Evolutionary conservation across 192 early-diverging fungal species (phyloP).

Genomic region (Coemansia sp.): DNA sequence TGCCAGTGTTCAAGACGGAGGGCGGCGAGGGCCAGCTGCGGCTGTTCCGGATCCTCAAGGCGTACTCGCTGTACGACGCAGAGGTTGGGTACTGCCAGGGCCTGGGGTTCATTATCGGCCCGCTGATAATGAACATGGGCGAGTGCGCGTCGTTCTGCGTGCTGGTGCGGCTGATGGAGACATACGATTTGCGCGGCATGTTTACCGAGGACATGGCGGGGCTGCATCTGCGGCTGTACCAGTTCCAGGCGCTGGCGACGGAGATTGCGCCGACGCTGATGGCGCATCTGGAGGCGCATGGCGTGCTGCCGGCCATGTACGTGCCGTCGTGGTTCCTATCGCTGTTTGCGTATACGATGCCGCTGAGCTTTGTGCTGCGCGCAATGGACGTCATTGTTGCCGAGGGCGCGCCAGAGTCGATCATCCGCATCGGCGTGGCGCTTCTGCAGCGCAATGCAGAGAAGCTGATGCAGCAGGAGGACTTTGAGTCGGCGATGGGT

Average conservation of each 20-base stretch:
- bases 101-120: slow-evolving; percentile 91
- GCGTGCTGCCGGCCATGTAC: slow-evolving; percentile 84
- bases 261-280: slow-evolving; percentile 75
- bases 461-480: slow-evolving; percentile 65
- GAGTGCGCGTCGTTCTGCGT: slow-evolving; percentile 94
- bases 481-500: slow-evolving; percentile 81
- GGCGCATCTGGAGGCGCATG: slow-evolving; percentile 73
- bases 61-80: slow-evolving; percentile 91
- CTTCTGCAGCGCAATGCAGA: slow-evolving; percentile 81
- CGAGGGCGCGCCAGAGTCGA: slow-evolving; percentile 87
- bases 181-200: slow-evolving; percentile 88
- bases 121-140: slow-evolving; percentile 91
- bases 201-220: slow-evolving; percentile 95
- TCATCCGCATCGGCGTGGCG: slow-evolving; percentile 85
- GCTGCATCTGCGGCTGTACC: slow-evolving; percentile 84
- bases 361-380: slow-evolving; percentile 83
- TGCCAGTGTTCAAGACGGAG: slow-evolving; percentile 81
- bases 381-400: slow-evolving; percentile 91
- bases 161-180: slow-evolving; percentile 93
- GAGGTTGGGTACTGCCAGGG: slow-evolving; percentile 99
- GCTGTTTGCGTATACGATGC: slow-evolving; percentile 95
- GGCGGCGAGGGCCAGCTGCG: slow-evolving; percentile 83
- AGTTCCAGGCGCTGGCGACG: slow-evolving; percentile 76
- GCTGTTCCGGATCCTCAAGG: slow-evolving; percentile 86
- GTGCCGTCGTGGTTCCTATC: slow-evolving; percentile 98